A percentile compares a stretch with the other conserved stretches of the same genome.
These are phyloP conservation scores for Pseudogymnoascus sp. DNA, from an alignment of 2,329 filamentous ascomycete genomes.

Conservation along the genomic window DNA sequence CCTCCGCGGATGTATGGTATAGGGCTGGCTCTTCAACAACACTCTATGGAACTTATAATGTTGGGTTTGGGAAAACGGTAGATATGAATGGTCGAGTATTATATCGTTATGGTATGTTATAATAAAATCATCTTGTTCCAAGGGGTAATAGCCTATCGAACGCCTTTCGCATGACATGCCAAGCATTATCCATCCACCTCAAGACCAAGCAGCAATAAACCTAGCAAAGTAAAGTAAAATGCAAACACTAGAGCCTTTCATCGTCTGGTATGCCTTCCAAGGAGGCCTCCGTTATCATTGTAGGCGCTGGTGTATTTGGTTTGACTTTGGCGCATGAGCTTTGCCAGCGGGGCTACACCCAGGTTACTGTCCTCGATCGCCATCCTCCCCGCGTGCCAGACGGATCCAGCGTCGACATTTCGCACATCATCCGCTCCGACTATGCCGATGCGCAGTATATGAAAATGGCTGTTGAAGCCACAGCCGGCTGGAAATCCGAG, in stretches of 20 bases:
- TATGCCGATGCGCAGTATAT: constrained; percentile 57
- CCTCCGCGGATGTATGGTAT: too few relatives aligned
- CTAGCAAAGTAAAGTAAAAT: too few relatives aligned
- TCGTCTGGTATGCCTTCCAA: neutral
- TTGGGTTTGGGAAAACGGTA: too few relatives aligned
- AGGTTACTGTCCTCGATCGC: constrained; percentile 55
- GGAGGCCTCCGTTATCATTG: constrained; percentile 47
- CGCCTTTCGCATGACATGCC: too few relatives aligned
- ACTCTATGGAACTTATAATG: too few relatives aligned
- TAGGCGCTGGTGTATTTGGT: constrained; percentile 54
- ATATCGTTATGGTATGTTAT: too few relatives aligned
- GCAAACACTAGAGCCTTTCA: neutral
- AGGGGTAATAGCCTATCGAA: too few relatives aligned
- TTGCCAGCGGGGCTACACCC: constrained; percentile 46
- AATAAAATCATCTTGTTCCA: too few relatives aligned
- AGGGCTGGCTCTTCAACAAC: too few relatives aligned
- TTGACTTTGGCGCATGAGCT: constrained; percentile 65
- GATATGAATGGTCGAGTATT: too few relatives aligned
- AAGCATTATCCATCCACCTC: too few relatives aligned
- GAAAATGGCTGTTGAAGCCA: neutral
- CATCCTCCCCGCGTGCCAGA: constrained; percentile 52
- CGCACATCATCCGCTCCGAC: constrained; percentile 64
- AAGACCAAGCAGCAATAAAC: too few relatives aligned
- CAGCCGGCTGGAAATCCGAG: neutral
- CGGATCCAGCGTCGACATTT: constrained; percentile 54